Evolutionary conservation across 805 yeast genomes (phyloP).

Genomic region (Diddensiella caesifluorescens): DNA sequence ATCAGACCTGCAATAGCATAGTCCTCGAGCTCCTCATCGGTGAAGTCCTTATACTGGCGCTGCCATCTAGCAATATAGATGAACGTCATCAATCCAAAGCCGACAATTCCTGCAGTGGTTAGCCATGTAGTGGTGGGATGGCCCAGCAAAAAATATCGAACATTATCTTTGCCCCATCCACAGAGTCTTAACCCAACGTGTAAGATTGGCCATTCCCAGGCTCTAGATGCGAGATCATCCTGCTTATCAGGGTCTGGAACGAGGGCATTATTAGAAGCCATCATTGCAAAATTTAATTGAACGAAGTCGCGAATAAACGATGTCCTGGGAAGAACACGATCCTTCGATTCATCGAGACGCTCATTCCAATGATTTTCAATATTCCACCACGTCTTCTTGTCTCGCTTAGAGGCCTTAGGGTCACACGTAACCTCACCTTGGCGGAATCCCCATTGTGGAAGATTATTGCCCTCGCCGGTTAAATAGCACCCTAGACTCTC

Average conservation of each 20-base stretch:
- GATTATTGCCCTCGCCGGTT: conserved; percentile 70
- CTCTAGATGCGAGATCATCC: conserved; percentile 65
- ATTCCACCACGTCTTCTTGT: conserved; percentile 77
- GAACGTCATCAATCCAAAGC: conserved; percentile 37
- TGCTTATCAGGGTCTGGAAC: conserved; percentile 68
- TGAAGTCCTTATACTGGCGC: conserved; percentile 54
- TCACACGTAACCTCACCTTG: conserved; percentile 92
- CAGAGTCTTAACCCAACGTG: conserved; percentile 71
- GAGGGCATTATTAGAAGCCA: conserved; percentile 77
- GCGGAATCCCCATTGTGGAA: conserved; percentile 97
- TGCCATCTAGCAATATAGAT: conserved; percentile 54
- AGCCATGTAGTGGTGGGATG: conserved; percentile 63
- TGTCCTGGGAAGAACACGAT: conserved; percentile 42
- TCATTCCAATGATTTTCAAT: conserved; percentile 62
- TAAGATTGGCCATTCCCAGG: conserved; percentile 83
- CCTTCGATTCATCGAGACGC: conserved; percentile 37
- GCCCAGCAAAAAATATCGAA: conserved; percentile 62
- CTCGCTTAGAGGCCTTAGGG: conserved; percentile 41
- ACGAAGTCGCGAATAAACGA: conserved; percentile 64
- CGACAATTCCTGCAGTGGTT: conserved; percentile 45
- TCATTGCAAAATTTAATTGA: conserved; percentile 71
- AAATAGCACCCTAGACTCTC: conserved; percentile 72
- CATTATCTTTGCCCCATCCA: conserved; percentile 53
- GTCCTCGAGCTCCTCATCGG: conserved; percentile 37
- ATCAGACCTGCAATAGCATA: conserved; percentile 63